Evolutionary conservation across 257 asterid species (phyloP).

Genomic region (Lycium ferocissimum): DNA sequence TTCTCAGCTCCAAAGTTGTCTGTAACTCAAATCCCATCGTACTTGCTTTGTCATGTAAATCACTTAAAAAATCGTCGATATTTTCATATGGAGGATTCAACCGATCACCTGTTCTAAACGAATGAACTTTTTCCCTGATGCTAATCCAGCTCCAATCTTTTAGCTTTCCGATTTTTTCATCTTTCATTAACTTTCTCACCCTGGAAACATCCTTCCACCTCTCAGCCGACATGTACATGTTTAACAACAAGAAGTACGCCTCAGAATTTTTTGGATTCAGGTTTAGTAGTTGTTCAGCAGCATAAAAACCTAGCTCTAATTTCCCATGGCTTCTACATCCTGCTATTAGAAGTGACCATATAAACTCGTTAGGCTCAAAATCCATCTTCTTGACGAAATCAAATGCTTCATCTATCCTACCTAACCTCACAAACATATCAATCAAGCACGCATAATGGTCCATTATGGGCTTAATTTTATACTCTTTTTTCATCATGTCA

Average conservation of each 20-base stretch:
- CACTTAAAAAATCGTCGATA: constrained; percentile 46
- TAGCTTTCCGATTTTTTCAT: constrained; percentile 58
- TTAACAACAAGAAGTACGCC: constrained; percentile 63
- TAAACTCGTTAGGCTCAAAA: constrained; percentile 68
- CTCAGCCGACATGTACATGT: constrained; percentile 75
- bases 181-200: constrained; percentile 76
- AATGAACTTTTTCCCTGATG: constrained; percentile 66
- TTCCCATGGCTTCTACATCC: constrained; percentile 89
- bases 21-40: constrained; percentile 54
- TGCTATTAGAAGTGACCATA: constrained; percentile 83
- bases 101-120: constrained; percentile 58
- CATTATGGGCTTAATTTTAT: constrained; percentile 69
- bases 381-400: constrained; percentile 59
- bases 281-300: constrained; percentile 77
- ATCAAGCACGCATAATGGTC: constrained; percentile 84
- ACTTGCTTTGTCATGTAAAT: constrained; percentile 56
- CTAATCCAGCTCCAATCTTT: constrained; percentile 87
- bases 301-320: constrained; percentile 62
- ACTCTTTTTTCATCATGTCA: constrained; percentile 73
- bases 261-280: constrained; percentile 75
- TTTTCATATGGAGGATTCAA: constrained; percentile 41
- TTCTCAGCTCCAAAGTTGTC: constrained; percentile 38
- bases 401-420: constrained; percentile 77
- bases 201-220: constrained; percentile 79
- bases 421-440: constrained; percentile 82